phyloP scores from a whole-genome alignment of 1,284 basidiomycete genomes.

The Sanghuangporus sanghuang region DNA sequence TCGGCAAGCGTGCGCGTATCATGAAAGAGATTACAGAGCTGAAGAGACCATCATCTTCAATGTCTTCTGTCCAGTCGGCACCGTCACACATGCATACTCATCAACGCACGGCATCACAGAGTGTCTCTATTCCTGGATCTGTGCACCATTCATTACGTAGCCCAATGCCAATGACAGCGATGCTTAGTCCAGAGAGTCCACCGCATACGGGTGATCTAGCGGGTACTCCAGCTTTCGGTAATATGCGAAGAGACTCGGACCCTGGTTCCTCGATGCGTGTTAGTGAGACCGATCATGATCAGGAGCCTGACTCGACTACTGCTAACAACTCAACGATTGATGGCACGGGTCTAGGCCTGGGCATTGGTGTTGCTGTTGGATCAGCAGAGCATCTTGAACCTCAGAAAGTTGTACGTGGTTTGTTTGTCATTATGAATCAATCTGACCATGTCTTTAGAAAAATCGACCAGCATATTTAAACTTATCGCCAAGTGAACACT shows the following conservation, averaged over 20 bases:
- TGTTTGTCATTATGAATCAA: background rate
- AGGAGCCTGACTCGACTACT: conserved; percentile 14
- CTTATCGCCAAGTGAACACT: conserved; percentile 57
- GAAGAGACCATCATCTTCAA: conserved; percentile 55
- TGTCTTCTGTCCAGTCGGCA: conserved; percentile 28
- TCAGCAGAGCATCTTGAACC: conserved; percentile 11
- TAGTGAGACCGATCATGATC: conserved; percentile 11
- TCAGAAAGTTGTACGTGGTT: conserved; percentile 8
- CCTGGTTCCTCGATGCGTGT: conserved; percentile 22
- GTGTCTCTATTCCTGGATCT: conserved; percentile 19
- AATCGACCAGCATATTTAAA: conserved; percentile 39
- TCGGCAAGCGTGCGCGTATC: conserved; percentile 92
- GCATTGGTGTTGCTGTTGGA: conserved; percentile 18
- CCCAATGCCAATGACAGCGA: conserved; percentile 7
- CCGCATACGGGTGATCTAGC: conserved; percentile 30
- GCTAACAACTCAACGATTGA: conserved; percentile 17
- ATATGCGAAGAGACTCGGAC: conserved; percentile 28
- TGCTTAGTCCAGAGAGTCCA: conserved; percentile 37
- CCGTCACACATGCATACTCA: conserved; percentile 36
- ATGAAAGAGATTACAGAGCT: conserved; percentile 94
- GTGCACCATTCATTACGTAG: conserved; percentile 16
- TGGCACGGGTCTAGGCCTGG: conserved; percentile 23
- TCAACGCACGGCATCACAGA: conserved; percentile 37
- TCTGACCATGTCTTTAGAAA: conserved; percentile 25
- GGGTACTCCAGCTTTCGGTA: conserved; percentile 19